Evolutionary conservation across 768 basidiomycete genomes (phyloP).

Genomic region (Russula earlei): DNA sequence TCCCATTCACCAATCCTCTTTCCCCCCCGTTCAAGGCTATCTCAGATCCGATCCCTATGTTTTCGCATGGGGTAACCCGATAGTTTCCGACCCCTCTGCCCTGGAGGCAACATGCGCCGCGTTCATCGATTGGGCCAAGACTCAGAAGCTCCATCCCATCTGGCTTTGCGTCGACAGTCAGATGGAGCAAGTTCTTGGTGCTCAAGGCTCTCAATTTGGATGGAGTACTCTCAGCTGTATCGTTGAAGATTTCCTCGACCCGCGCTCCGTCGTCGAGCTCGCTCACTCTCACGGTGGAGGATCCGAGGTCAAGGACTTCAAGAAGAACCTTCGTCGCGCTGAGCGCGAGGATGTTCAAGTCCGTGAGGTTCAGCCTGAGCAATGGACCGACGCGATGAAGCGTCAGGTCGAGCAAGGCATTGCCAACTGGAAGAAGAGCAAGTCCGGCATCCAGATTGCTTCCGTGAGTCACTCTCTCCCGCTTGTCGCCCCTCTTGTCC

Average conservation of each 20-base stretch:
- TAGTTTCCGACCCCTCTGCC: slow-evolving; percentile 18
- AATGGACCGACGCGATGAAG: slow-evolving; percentile 39
- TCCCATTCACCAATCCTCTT: slow-evolving; percentile 43
- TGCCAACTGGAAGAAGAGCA: slow-evolving; percentile 42
- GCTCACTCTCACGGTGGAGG: too few species aligned
- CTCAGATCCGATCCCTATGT: slow-evolving; percentile 38
- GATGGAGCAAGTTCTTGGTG: slow-evolving; percentile 42
- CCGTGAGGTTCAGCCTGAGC: slow-evolving; percentile 32
- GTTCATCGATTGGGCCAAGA: slow-evolving; percentile 30
- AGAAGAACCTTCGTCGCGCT: slow-evolving; percentile 41
- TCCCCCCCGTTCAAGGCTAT: slow-evolving; percentile 55
- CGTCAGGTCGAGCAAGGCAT: slow-evolving; percentile 43
- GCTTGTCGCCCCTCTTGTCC: too few species aligned
- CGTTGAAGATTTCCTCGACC: slow-evolving; percentile 44
- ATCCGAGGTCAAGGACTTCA: too few species aligned
- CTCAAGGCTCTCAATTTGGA: slow-evolving; percentile 31
- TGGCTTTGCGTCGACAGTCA: slow-evolving; percentile 51
- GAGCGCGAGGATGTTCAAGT: slow-evolving; percentile 45
- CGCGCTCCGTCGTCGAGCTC: slow-evolving; percentile 37
- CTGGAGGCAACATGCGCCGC: slow-evolving; percentile 42
- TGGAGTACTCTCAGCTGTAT: slow-evolving; percentile 55
- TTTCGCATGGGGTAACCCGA: slow-evolving; percentile 25
- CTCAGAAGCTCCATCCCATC: slow-evolving; percentile 40
- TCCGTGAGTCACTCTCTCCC: slow-evolving; percentile 6
- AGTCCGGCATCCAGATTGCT: too few species aligned